Evolutionary conservation across 495 filamentous ascomycete genomes (phyloP), one percentile per base, ranked within the genome.

Genomic region (Achaetomiella virescens): DNA sequence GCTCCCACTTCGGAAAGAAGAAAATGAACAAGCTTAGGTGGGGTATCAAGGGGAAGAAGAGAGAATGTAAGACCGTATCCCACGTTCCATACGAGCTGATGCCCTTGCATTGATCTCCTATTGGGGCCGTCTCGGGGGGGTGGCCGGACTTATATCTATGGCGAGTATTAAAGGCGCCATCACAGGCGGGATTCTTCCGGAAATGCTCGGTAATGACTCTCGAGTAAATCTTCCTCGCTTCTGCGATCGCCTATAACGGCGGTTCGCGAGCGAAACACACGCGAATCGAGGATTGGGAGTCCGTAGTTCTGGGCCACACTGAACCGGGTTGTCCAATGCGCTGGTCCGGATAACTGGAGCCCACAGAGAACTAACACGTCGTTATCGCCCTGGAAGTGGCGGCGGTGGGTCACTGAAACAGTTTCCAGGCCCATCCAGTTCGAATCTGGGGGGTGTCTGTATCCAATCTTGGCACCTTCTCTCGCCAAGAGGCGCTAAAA

Each of bases 331-430:
- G 48, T 21, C 55, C 59, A 61, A 61, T 61, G 40, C 25, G 21
- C 24, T 10, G 37, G 5, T n/a, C 14, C 31, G 21, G 6, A 57
- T 41, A 57, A 52, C 44, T 50, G 54, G 46, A 41, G 12, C 49
- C 36, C 22, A 14, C 18, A 17, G 25, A 12, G 38, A 9, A 10
- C 17, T 15, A 20, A 31, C 24, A 12, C 14, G 48, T 27, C 25
- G 14, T 48, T 11, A 29, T 38, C 29, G 59, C 51, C 51, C 60
- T 52, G 29, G 7, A 12, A 38, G 55, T 55, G 56, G 58, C 54
- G 22, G 52, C 29, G 10, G 54, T 61, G 61, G 58, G 46, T 35
- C 45, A n/a, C 11, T 57, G 54, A 60, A 54, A 51, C 46, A 29
- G 14, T 18, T 18, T 18, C 43, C 45, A 54, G 29, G 48, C 12